Percentiles rank a stretch among this genome's conserved stretches.
These are phyloP conservation scores for Carpediemonas membranifera DNA, from an alignment of 78 protist species.

Conservation along the genomic window DNA sequence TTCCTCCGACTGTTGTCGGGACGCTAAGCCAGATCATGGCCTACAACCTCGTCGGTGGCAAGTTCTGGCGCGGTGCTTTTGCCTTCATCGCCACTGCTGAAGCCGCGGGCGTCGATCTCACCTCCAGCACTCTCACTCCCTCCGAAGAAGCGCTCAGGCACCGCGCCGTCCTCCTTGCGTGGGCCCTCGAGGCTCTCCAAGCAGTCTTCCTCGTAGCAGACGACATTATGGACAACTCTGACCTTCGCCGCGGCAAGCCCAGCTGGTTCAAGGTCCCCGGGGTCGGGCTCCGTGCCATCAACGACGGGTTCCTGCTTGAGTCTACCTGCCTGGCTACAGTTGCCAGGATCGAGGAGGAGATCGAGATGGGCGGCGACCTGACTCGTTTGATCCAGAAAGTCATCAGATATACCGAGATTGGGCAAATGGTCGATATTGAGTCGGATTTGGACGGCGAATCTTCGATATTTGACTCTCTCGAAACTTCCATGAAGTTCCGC, in stretches of 20 bases:
- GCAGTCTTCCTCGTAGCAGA: conserved; percentile 88
- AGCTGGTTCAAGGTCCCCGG: conserved; percentile 31
- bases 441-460: conserved; percentile 42
- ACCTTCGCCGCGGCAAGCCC: conserved; percentile 80
- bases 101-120: no score
- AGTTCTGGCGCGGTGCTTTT: neutral
- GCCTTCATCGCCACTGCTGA: no score
- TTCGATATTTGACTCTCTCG: neutral
- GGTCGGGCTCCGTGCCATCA: conserved; percentile 73
- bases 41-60: neutral
- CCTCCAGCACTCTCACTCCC: no score
- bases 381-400: neutral
- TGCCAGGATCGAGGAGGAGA: neutral
- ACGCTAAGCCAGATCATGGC: no score
- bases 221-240: conserved; percentile 88
- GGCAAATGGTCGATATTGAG: conserved; percentile 86
- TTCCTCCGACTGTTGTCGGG: no score
- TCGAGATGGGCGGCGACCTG: neutral
- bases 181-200: conserved; percentile 44
- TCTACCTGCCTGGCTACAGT: neutral
- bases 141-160: no score
- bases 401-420: conserved; percentile 73
- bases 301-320: conserved; percentile 56
- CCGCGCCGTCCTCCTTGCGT: conserved; percentile 12
- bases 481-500: neutral